Evolutionary conservation across 306 rosid species (phyloP).

Genomic region (Carpinus viminea): DNA sequence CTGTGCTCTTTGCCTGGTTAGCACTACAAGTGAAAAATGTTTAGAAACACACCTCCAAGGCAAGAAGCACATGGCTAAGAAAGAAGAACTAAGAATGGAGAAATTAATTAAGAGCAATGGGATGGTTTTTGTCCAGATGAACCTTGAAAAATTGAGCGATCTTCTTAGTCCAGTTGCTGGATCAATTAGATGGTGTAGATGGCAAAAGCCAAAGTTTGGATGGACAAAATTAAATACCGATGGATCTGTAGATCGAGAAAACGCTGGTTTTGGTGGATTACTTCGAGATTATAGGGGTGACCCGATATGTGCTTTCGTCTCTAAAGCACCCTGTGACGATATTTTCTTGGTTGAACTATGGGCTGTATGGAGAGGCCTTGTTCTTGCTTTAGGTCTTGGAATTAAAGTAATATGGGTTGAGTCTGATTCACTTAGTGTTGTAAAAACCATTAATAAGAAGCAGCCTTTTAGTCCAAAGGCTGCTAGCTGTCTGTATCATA

Average conservation of each 20-base stretch:
- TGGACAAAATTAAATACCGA: constrained; percentile 70
- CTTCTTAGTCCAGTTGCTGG: constrained; percentile 40
- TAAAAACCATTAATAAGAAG: constrained; percentile 35
- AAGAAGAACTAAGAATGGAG: constrained; percentile 24
- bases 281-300: constrained; percentile 48
- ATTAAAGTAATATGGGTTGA: background rate
- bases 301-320: constrained; percentile 59
- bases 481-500: constrained; percentile 31
- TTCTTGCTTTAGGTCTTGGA: background rate
- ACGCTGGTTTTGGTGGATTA: constrained; percentile 55
- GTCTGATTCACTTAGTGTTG: constrained; percentile 10
- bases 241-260: constrained; percentile 46
- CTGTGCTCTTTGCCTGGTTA: constrained; percentile 60
- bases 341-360: constrained; percentile 29
- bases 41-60: constrained; percentile 46
- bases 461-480: constrained; percentile 42
- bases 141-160: background rate
- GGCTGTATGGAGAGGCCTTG: constrained; percentile 30
- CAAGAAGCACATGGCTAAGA: constrained; percentile 46
- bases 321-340: constrained; percentile 43
- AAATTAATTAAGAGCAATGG: constrained; percentile 30
- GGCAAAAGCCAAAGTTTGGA: constrained; percentile 55
- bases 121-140: constrained; percentile 37
- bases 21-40: constrained; percentile 44
- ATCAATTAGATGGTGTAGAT: constrained; percentile 40